phyloP scores from a whole-genome alignment of 306 rosid species.

The Senna tora region DNA sequence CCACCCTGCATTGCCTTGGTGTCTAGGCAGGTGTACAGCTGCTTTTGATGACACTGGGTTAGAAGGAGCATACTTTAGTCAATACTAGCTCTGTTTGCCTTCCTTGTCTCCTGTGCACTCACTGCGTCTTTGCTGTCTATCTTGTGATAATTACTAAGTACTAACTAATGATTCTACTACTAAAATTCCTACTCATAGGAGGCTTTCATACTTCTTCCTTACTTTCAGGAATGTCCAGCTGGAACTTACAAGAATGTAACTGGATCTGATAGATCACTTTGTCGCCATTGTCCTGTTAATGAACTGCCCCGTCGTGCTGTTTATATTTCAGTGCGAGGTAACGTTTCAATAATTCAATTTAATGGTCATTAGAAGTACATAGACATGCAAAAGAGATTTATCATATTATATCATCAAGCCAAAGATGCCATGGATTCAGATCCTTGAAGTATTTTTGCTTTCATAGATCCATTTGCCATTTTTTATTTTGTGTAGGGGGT shows the following conservation, averaged over 20 bases:
- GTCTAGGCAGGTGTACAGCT: neutral
- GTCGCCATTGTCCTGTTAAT: slow-evolving; percentile 69
- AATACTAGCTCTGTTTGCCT: slow-evolving; percentile 25
- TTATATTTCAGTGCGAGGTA: slow-evolving; percentile 84
- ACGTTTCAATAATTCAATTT: slow-evolving; percentile 35
- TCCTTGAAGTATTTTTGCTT: neutral
- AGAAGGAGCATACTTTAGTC: slow-evolving; percentile 21
- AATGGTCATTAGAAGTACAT: slow-evolving; percentile 32
- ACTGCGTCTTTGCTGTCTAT: slow-evolving; percentile 31
- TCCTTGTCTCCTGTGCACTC: neutral
- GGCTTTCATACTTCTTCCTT: slow-evolving; percentile 33
- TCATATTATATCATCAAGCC: slow-evolving; percentile 20
- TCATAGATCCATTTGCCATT: neutral
- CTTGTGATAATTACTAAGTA: slow-evolving; percentile 32
- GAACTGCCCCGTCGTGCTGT: slow-evolving; percentile 89
- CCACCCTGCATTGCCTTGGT: slow-evolving; percentile 13
- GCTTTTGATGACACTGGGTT: slow-evolving; percentile 22
- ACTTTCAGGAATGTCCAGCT: slow-evolving; percentile 84
- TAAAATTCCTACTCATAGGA: slow-evolving; percentile 18
- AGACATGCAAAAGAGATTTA: slow-evolving; percentile 10
- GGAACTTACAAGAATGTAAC: slow-evolving; percentile 89
- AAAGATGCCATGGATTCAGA: neutral
- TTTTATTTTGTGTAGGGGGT: neutral
- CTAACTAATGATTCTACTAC: slow-evolving; percentile 32
- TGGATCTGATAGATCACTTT: slow-evolving; percentile 86